Conservation (phyloP, 805 yeast species). For the Ogataea populi-albae region DNA sequence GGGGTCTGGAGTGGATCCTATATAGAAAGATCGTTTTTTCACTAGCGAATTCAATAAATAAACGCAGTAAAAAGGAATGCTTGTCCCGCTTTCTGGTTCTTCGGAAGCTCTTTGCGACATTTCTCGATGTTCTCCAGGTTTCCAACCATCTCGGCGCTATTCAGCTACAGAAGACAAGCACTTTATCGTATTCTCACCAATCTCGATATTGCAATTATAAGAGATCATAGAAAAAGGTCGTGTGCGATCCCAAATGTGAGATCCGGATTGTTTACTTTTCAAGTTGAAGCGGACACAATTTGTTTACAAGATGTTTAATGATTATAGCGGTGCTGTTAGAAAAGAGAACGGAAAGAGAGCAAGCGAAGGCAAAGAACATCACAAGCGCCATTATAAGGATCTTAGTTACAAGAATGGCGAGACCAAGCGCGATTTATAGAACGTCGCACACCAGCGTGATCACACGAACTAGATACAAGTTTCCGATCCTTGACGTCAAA, state of each 20-base stretch:
- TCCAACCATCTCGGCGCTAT: no score
- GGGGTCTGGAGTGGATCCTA: conserved; percentile 85
- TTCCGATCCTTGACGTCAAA: conserved; percentile 31
- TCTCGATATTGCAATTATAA: background rate
- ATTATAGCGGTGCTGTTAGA: conserved; percentile 2
- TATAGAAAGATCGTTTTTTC: conserved; percentile 59
- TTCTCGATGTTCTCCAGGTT: no score
- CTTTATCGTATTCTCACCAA: conserved; percentile 3
- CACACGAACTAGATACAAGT: conserved; percentile 29
- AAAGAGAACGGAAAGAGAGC: background rate
- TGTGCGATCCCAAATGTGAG: background rate
- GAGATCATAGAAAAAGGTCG: background rate
- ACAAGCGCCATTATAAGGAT: background rate
- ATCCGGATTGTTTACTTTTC: conserved; percentile 2
- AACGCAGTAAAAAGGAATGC: conserved; percentile 71
- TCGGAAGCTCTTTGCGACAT: no score
- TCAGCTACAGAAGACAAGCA: no score
- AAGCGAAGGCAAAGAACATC: background rate
- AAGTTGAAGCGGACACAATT: no score
- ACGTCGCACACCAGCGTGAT: conserved; percentile 25
- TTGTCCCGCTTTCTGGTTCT: no score
- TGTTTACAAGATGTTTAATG: conserved; percentile 4
- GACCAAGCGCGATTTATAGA: conserved; percentile 36
- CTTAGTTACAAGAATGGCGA: conserved; percentile 26
- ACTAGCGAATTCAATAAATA: conserved; percentile 63